phyloP scores from a whole-genome alignment of 2,329 filamentous ascomycete species.

The Ceratocystis harringtonii region DNA sequence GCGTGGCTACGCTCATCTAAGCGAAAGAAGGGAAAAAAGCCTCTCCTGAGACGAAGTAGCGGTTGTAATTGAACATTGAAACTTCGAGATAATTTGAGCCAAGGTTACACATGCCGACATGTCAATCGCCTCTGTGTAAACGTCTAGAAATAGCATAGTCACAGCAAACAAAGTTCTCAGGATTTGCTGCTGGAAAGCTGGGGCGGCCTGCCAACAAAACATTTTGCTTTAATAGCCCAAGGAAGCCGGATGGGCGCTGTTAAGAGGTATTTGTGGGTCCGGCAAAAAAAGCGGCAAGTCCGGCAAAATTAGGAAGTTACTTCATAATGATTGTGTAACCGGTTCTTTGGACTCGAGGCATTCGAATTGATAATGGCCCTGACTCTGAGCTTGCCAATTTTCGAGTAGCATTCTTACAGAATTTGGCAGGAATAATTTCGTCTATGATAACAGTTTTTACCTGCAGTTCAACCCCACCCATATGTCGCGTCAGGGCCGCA shows the following conservation, averaged over 20 bases:
- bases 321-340: neutral
- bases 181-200: neutral
- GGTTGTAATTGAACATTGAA: neutral
- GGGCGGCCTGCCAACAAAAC: neutral
- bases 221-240: neutral
- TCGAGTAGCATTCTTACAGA: no score
- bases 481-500: neutral
- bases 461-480: neutral
- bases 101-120: neutral
- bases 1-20: neutral
- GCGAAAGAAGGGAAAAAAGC: no score
- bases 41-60: no score
- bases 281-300: slow-evolving; percentile 4
- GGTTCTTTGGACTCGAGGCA: neutral
- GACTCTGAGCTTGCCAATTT: no score
- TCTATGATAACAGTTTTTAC: neutral
- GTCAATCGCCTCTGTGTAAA: no score
- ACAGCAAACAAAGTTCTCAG: neutral
- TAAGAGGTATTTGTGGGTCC: neutral
- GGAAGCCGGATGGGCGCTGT: neutral
- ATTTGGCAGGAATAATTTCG: no score
- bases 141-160: no score
- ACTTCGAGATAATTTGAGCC: neutral
- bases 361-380: no score
- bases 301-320: neutral